A percentile compares a stretch with the other conserved stretches of the same genome.
phyloP scores from a whole-genome alignment of 2,329 filamentous ascomycete genomes.

The Xenosphaeropsis pyriputrescens region DNA sequence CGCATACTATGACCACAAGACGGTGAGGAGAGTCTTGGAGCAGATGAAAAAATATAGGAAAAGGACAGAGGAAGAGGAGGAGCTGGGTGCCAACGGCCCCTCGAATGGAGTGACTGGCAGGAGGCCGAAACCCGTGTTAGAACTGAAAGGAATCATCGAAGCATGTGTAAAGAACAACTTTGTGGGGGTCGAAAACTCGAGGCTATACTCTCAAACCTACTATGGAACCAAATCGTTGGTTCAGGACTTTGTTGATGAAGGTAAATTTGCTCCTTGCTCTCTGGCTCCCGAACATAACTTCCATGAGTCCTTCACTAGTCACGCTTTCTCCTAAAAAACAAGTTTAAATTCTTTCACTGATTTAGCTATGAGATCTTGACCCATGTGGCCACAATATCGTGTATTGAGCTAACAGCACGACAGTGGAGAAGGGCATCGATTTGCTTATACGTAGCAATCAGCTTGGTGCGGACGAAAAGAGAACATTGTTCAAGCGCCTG shows the following conservation, averaged over 20 bases:
- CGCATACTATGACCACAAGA: conserved; percentile 79
- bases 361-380: not conserved
- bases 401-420: not conserved
- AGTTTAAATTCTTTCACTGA: too few species aligned
- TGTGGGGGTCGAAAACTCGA: conserved; percentile 82
- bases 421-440: conserved; percentile 50
- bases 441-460: conserved; percentile 55
- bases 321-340: too few species aligned
- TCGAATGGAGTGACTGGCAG: conserved; percentile 22
- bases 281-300: too few species aligned
- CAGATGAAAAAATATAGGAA: conserved; percentile 54
- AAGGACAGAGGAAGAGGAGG: conserved; percentile 38
- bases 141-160: conserved; percentile 65
- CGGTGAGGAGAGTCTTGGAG: conserved; percentile 60
- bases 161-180: conserved; percentile 97
- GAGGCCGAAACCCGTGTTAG: conserved; percentile 45
- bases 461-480: conserved; percentile 59
- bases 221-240: conserved; percentile 94
- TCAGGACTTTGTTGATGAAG: conserved; percentile 79
- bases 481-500: conserved; percentile 71
- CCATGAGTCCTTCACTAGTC: too few species aligned
- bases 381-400: too few species aligned
- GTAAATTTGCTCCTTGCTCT: conserved; percentile 23
- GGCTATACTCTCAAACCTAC: conserved; percentile 94
- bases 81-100: conserved; percentile 25